Percentiles rank a stretch among this genome's conserved stretches.
Evolutionary conservation across 108 stramenopile genomes (phyloP).

Genomic region (Skeletonema tropicum): DNA sequence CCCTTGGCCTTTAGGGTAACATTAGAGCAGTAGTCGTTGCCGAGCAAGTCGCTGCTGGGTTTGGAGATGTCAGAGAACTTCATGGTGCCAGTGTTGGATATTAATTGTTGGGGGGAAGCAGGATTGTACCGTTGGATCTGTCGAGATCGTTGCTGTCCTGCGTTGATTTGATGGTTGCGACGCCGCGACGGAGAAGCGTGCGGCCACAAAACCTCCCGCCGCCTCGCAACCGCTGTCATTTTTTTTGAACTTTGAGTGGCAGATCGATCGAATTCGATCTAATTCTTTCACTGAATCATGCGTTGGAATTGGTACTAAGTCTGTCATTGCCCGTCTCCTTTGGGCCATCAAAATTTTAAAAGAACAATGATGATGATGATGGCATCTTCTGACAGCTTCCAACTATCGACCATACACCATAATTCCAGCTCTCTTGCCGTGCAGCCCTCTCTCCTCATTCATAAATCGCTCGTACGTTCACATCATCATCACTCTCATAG

Average conservation of each 20-base stretch:
- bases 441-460: background rate
- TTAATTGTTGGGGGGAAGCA: background rate
- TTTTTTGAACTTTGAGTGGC: background rate
- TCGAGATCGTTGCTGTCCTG: no score
- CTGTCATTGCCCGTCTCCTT: background rate
- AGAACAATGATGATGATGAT: background rate
- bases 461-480: background rate
- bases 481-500: background rate
- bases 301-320: background rate
- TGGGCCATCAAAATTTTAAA: background rate
- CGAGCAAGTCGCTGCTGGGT: constrained; percentile 83
- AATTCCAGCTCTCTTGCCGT: background rate
- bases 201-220: background rate
- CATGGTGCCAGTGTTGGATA: constrained; percentile 59
- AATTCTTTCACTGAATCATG: background rate
- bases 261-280: background rate
- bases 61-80: constrained; percentile 89
- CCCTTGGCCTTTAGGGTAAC: constrained; percentile 88
- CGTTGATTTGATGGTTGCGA: background rate
- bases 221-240: background rate
- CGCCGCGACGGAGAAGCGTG: background rate
- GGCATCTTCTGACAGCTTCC: background rate
- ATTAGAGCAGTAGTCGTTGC: constrained; percentile 86
- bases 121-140: background rate
- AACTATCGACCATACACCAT: background rate